Evolutionary conservation across 345 rosid genomes (phyloP).

Genomic region (Rhodamnia argentea): DNA sequence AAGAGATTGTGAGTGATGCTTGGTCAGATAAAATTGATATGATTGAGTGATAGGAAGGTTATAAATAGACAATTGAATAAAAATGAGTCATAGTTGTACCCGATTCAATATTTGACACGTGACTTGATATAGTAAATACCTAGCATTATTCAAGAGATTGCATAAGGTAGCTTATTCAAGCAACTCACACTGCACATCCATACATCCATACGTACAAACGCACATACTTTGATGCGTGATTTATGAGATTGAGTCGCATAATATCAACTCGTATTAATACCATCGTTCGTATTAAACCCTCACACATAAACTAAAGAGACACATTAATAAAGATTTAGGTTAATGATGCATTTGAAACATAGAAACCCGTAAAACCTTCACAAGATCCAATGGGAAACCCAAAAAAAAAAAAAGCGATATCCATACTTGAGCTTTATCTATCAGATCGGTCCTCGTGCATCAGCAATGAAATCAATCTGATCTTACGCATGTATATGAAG

Average conservation of each 20-base stretch:
- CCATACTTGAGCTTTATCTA: neutral
- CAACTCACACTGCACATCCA: neutral
- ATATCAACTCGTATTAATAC: neutral
- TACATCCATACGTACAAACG: neutral
- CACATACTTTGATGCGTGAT: neutral
- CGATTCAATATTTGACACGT: neutral
- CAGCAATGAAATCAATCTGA: neutral
- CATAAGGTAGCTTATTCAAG: neutral
- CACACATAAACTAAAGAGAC: neutral
- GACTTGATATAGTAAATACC: neutral
- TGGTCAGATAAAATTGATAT: neutral
- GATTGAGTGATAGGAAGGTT: neutral
- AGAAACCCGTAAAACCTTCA: neutral
- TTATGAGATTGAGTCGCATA: neutral
- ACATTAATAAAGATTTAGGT: neutral
- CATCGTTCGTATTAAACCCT: neutral
- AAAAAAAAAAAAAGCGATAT: neutral
- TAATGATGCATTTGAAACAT: neutral
- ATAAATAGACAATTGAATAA: neutral
- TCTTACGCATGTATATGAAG: neutral
- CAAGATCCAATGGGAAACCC: neutral
- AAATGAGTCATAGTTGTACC: neutral
- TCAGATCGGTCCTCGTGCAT: neutral
- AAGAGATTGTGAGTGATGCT: neutral
- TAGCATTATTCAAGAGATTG: neutral